Evolutionary conservation across 768 basidiomycete species (phyloP), one percentile per base, ranked within the genome.

Genomic region (Chalciporus piperatus): DNA sequence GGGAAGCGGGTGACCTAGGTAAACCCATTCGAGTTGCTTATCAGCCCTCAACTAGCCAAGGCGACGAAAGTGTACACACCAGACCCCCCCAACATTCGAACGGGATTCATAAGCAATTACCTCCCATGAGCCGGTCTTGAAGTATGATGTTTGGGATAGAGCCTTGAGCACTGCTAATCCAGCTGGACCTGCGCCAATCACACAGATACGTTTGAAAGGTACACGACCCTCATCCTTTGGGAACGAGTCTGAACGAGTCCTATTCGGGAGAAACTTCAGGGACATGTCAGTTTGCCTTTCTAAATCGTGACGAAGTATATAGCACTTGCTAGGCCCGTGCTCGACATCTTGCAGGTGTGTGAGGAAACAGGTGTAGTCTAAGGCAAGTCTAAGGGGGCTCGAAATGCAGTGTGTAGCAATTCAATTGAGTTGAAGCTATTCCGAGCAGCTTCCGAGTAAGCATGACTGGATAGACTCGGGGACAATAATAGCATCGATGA

Each of bases 121-220:
- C n/a, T 66, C 68, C 91, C 92, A 93, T n/a, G 70, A 55, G 0
- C 83, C 81, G 19, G 69, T 59, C 63, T 78, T 77, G 66, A 74
- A 79, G 54, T 87, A 77, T 0, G 72, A 72, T 2, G 81, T 75
- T 41, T 90, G 83, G 9, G 78, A 68, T 52, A 91, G 67, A 33
- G 80, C 70, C 62, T 87, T 87, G 22, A 92, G 75, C 6, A 81
- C 76, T 20, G 82, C 85, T 0, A 93, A 75, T 7, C 92, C 91
- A 16, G 76, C 76, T n/a, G 89, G 76, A 12, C 91, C 91, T 16
- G 79, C 87, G 4, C 91, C 91, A 38, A 92, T 79, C 42, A 92
- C 73, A 50, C 85, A 83, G 50, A 91, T 85, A 14, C 68, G 69
- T 47, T 72, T 73, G 22, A 55, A 56, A n/a, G 48, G 28, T 40